Base-by-base conservation (phyloP, 805 yeast species). In the Grigorovia jiainica region DNA sequence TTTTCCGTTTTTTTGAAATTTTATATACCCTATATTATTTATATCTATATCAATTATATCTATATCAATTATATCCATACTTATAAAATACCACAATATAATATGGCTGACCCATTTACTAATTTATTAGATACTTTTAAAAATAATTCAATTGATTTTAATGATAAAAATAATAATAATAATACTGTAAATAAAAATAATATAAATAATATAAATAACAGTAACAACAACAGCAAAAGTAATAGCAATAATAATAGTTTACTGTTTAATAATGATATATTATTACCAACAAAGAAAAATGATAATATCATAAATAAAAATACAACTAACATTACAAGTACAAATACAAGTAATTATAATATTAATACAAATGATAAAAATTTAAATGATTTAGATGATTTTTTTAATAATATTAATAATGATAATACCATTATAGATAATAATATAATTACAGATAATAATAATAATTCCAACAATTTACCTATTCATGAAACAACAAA, bases 41-140 rank as follows among this genome's bases (percentile, higher is more conserved):
- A n/a, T n/a, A n/a, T n/a, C n/a, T n/a, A n/a, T n/a, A n/a, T n/a
- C n/a, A n/a, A n/a, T n/a, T n/a, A n/a, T n/a, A n/a, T n/a, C n/a
- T n/a, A n/a, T n/a, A n/a, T n/a, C n/a, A n/a, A n/a, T n/a, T n/a
- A n/a, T n/a, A 7, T 7, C 8, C 11, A 7, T 4, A 7, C 24
- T 10, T 24, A 13, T 10, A 24, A 10, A 24, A 4, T 24, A 10
- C 8, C 18, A 29, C 13, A 5, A 5, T 38, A 18, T 10, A 19
- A 13, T 4, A 52, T 52, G 55, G 35, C 52, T n/a, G 75, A 70
- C 47, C 60, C 70, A 18, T 71, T 71, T 63, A 74, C 75, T 2
- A 64, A 66, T 46, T 55, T 71, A 21, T 52, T 71, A 41, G 51
- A 56, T 23, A 53, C 64, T 7, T 61, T 62, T 18, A 53, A 57